A percentile compares a stretch with the other conserved stretches of the same genome.
These are phyloP conservation scores for Tribonema minus DNA, from an alignment of 108 stramenopile genomes.

Conservation along the genomic window DNA sequence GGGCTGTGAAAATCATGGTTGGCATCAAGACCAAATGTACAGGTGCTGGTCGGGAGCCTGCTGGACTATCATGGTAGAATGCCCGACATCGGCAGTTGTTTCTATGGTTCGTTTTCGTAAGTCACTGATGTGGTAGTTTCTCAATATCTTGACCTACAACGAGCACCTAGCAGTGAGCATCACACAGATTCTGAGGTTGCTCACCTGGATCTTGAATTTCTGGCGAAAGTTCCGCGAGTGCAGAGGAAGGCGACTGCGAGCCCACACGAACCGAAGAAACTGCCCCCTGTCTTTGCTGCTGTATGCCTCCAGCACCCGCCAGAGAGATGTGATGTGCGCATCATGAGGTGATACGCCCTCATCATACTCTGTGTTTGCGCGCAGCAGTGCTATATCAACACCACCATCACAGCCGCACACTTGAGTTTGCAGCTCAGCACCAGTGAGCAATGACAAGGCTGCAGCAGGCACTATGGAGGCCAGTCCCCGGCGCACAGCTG, in stretches of 20 bases:
- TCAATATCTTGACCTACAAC: no score
- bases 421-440: constrained; percentile 71
- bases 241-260: constrained; percentile 79
- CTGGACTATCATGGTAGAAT: no score
- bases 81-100: no score
- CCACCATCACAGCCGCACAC: constrained; percentile 79
- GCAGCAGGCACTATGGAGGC: constrained; percentile 83
- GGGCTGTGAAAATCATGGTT: no score
- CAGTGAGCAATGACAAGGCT: constrained; percentile 74
- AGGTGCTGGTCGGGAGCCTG: no score
- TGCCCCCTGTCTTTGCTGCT: constrained; percentile 71
- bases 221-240: constrained; percentile 74
- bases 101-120: no score
- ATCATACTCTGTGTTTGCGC: constrained; percentile 84
- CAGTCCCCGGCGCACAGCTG: constrained; percentile 78
- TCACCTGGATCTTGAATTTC: constrained; percentile 82
- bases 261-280: constrained; percentile 96
- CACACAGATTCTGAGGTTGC: no score
- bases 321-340: constrained; percentile 73
- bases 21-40: no score
- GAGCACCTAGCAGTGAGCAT: no score
- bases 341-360: constrained; percentile 65
- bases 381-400: constrained; percentile 84
- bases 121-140: no score
- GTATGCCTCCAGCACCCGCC: constrained; percentile 84